Base-by-base conservation (phyloP, 2,329 filamentous ascomycete species). In the Fusarium sp. region DNA sequence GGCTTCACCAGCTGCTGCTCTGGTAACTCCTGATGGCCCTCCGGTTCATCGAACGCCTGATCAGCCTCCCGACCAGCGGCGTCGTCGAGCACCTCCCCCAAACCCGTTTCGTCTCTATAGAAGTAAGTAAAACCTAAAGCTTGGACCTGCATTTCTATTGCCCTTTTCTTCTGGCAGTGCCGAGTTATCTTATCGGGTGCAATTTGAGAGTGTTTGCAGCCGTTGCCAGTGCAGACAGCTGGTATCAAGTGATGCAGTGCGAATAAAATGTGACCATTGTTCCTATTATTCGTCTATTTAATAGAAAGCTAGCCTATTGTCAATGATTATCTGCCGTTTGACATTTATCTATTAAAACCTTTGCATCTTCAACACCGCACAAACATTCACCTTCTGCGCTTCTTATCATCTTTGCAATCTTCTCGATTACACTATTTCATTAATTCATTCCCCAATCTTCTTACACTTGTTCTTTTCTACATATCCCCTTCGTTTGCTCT, bases 91-190 rank as follows among this genome's bases (percentile, higher is more conserved):
- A 42, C 78, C 78, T 22, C 75, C 75, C 26, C 76, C 76, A 39
- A 78, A 81, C 72, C 79, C 79, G 0, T 81, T 81, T 63, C 78
- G 79, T 18, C 69, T 80, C 4, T 78, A 80, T 52, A 74, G 78
- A 69, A 75, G 79, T 81, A 60, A 79, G 79, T 78, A 17, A 31
- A 22, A 26, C 8, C 22, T 31, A 38, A 26, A 28, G 22, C 34
- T 5, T 38, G 17, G 22, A 26, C 24, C 9, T 43, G 36, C 6
- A 20, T 34, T 51, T 22, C 51, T 20, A 48, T 40, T 46, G 14
- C 8, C 38, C 36, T 45, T 49, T 34, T 13, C 22, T 18, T 46
- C 13, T 48, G 36, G 24, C 14, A 48, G 17, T 48, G 34, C n/a
- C 31, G 17, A 36, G 31, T 53, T 54, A 31, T 28, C 33, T 49